Base-by-base conservation (phyloP, 805 yeast species). In the Saturnispora halmiae region DNA sequence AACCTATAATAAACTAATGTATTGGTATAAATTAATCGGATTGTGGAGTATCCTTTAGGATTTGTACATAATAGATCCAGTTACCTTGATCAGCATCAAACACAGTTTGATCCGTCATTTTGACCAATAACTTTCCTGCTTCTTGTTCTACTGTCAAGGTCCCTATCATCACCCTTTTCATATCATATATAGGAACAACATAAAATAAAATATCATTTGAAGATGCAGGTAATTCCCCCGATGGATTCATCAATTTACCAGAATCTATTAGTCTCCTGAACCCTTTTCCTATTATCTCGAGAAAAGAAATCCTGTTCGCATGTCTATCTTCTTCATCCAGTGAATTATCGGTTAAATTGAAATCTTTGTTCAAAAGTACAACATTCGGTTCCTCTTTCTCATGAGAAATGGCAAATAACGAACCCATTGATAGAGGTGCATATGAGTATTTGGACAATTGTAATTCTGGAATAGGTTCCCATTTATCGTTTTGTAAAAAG, bases 121-220 rank as follows among this genome's bases (percentile, higher is more conserved):
- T 9, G 25, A 20, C 16, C 4, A 43, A 10, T 16, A 40, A 31
- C 6, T 44, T 45, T 15, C 41, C 40, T 10, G 41, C 37, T 14
- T 43, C 43, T 29, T 47, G 46, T 9, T 42, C 43, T 4, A 51
- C n/a, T 10, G 20, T 21, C 15, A 51, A 31, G 15, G 39, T 42
- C 5, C 46, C 50, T 15, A 50, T 36, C 15, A 34, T 38, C 5
- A 40, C 10, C 18, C 44, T 14, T 22, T 51, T 42, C 4, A 40
- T 9, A 24, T 47, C 49, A 38, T 44, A 51, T 21, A 49, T 11
- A 20, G 46, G 38, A 3, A 39, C 31, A 2, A 38, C 38, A 16
- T 36, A 42, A 19, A 27, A 9, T 20, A 51, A 39, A 9, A 16
- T 16, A 31, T 47, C 51, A 13, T 8, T 40, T 16, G 26, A 9